Conservation (phyloP, 2,329 filamentous ascomycete genomes). For the Penicillium sp. region DNA sequence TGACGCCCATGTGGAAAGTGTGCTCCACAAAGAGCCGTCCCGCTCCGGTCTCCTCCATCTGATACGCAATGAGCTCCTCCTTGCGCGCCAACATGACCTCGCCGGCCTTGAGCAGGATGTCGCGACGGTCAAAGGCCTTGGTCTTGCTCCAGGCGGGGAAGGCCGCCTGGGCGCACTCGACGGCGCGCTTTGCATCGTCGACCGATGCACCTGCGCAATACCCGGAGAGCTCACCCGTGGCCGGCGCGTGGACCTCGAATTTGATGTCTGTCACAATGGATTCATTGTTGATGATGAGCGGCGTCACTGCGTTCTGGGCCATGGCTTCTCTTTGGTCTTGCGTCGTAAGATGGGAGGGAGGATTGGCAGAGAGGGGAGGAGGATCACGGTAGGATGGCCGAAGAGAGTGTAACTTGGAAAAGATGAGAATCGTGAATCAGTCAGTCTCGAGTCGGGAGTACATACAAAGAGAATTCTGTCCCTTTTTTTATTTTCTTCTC, state of each 20-base stretch:
- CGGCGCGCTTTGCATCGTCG: slow-evolving; percentile 51
- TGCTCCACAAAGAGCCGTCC: slow-evolving; percentile 31
- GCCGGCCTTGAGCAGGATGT: slow-evolving; percentile 52
- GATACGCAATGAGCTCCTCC: slow-evolving; percentile 56
- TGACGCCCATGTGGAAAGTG: slow-evolving; percentile 29
- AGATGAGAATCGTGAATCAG: background rate
- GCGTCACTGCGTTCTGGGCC: slow-evolving; percentile 22
- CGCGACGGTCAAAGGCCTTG: slow-evolving; percentile 55
- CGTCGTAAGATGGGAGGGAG: background rate
- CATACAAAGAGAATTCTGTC: no score
- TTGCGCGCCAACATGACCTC: slow-evolving; percentile 47
- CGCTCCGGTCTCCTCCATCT: slow-evolving; percentile 55
- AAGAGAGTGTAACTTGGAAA: background rate
- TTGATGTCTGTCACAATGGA: slow-evolving; percentile 35
- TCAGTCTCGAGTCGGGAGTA: background rate
- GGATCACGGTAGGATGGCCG: background rate
- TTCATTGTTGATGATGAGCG: slow-evolving; percentile 42
- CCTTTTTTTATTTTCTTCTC: no score
- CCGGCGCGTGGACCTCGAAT: slow-evolving; percentile 52
- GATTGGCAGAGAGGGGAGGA: slow-evolving; percentile 2
- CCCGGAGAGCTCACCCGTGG: slow-evolving; percentile 48
- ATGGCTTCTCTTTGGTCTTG: slow-evolving; percentile 3
- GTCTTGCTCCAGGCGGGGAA: slow-evolving; percentile 64
- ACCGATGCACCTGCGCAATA: slow-evolving; percentile 53
- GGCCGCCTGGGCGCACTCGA: slow-evolving; percentile 58